Evolutionary conservation across 305 asterid species (phyloP), one percentile per base, ranked within the genome.

Genomic region (Rubia tinctorum): DNA sequence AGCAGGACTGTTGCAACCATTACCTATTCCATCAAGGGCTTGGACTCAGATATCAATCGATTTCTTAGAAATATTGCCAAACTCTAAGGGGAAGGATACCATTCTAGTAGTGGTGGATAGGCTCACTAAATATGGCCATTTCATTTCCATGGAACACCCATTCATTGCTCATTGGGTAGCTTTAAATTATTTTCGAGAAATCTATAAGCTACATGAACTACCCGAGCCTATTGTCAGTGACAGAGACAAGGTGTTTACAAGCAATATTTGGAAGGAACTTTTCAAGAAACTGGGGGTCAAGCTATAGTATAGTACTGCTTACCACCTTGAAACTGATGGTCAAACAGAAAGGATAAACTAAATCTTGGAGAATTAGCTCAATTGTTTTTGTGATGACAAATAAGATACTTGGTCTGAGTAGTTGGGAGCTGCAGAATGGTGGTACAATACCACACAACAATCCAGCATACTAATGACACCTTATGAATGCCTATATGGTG

Each of bases 181-280:
- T 9, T 0, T 2, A 1, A 1, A 0, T 23, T 68, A 1, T 5
- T 9, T 2, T 23, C 4, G 0, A 0, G 40, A 17, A 4, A 11
- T 75, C 1, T 17, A 13, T 0, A 40, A 17, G 40, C 20, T 75
- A 0, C 70, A 75, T 59, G 74, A 70, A 0, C 6, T 68, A 0
- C 74, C 70, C 0, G 40, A 42, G 2, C 6, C 63, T 3, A 59
- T 75, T 8, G 51, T 45, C 7, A 11, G 14, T 43, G 74, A 68
- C 6, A 53, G 74, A 0, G 74, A 75, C 23, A 49, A 5, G 0
- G 2, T 49, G 0, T 49, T 4, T 10, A 9, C 14, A 0, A 49
- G 56, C 56, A 0, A 2, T 5, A 66, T 74, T 53, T 74, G 73
- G 73, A 2, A n/a, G 3, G 44, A 15, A 9, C 13, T 74, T 2